Evolutionary conservation across 371 early-diverging fungal species (phyloP).

Genomic region (Phascolomyces articulosus): DNA sequence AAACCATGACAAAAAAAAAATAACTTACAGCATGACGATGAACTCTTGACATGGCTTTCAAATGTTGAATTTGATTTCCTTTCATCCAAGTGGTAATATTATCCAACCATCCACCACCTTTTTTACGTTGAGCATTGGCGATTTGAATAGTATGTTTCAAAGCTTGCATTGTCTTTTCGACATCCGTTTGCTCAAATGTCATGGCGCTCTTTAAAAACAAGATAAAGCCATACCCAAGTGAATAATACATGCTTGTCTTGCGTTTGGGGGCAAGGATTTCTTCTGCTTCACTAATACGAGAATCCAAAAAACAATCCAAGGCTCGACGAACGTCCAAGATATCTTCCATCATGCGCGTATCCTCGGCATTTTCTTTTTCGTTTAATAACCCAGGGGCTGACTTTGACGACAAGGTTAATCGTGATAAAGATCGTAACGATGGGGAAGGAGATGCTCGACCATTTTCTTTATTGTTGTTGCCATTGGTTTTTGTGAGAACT

Average conservation of each 20-base stretch:
- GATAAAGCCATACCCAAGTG: constrained; percentile 72
- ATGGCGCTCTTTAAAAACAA: constrained; percentile 67
- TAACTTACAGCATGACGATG: constrained; percentile 69
- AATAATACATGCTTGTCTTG: constrained; percentile 62
- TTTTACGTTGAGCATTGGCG: constrained; percentile 54
- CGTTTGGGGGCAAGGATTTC: constrained; percentile 45
- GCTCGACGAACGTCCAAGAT: constrained; percentile 51
- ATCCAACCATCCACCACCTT: constrained; percentile 35
- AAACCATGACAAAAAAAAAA: background rate
- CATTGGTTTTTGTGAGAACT: too few relatives aligned
- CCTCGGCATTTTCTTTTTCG: background rate
- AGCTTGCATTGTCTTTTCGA: constrained; percentile 61
- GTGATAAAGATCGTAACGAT: constrained; percentile 22
- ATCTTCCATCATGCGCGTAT: constrained; percentile 16
- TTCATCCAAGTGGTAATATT: constrained; percentile 42
- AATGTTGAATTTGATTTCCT: constrained; percentile 38
- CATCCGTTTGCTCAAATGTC: constrained; percentile 73
- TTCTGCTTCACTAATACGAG: constrained; percentile 68
- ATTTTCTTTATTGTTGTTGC: background rate
- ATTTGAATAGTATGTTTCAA: constrained; percentile 61
- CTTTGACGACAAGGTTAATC: constrained; percentile 9
- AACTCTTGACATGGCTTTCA: constrained; percentile 61
- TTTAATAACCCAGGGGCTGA: background rate
- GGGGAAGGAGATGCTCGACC: constrained; percentile 13
- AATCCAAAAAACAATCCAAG: constrained; percentile 68